These are phyloP conservation scores for Hypoxylon sp. DNA, from an alignment of 2,329 filamentous ascomycete species.

Conservation along the genomic window DNA sequence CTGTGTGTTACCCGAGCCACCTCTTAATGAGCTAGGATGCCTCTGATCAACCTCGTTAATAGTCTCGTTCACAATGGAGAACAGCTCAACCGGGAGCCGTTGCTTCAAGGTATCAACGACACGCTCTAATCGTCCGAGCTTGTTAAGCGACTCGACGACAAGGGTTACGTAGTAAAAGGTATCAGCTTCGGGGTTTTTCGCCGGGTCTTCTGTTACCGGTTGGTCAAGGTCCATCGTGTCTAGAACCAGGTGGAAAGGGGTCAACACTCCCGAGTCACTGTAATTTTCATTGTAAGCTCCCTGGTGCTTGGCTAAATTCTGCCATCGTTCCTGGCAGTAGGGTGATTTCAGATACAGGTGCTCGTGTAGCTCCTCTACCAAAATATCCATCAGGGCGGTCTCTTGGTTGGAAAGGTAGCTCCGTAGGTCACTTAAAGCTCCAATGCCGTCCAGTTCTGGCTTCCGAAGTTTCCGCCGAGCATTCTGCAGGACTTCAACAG, in stretches of 20 bases:
- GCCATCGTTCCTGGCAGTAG: constrained; percentile 97
- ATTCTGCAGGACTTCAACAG: constrained; percentile 91
- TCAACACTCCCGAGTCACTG: constrained; percentile 59
- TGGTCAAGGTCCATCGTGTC: constrained; percentile 72
- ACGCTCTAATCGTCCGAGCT: constrained; percentile 84
- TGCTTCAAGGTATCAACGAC: constrained; percentile 94
- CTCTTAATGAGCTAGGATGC: constrained; percentile 83
- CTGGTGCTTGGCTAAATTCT: constrained; percentile 78
- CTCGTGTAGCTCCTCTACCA: constrained; percentile 97
- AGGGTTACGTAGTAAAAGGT: constrained; percentile 94
- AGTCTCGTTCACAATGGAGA: constrained; percentile 92
- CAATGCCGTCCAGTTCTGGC: constrained; percentile 91
- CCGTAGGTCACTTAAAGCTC: constrained; percentile 85
- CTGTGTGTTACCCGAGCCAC: constrained; percentile 64
- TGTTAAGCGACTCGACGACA: constrained; percentile 89
- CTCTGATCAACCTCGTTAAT: constrained; percentile 94
- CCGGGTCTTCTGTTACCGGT: constrained; percentile 83
- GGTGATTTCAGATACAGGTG: constrained; percentile 98
- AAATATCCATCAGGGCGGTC: constrained; percentile 88
- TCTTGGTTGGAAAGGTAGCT: constrained; percentile 95
- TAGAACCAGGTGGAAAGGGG: constrained; percentile 70
- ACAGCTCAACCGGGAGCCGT: constrained; percentile 91
- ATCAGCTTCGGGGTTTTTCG: constrained; percentile 93
- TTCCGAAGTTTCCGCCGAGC: constrained; percentile 85
- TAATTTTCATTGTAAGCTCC: constrained; percentile 64